phyloP scores from a whole-genome alignment of 306 rosid genomes.

The barrel medic (Medicago truncatula) region DNA sequence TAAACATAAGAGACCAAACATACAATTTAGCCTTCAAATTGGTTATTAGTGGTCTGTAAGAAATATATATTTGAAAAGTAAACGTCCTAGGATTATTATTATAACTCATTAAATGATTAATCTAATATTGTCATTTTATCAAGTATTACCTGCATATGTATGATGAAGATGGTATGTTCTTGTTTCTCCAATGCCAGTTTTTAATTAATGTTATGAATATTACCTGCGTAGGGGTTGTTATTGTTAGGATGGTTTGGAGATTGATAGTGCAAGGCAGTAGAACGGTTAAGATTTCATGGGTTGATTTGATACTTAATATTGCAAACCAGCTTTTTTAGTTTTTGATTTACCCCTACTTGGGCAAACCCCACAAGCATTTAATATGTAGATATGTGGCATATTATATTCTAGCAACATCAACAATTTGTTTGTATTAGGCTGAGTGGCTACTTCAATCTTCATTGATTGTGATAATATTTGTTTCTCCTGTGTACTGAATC shows the following conservation, averaged over 20 bases:
- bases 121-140: conserved; percentile 29
- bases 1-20: not conserved
- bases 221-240: conserved; percentile 6
- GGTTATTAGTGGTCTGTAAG: conserved; percentile 13
- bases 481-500: conserved; percentile 13
- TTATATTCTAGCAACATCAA: not conserved
- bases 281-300: conserved; percentile 15
- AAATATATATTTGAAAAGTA: conserved; percentile 13
- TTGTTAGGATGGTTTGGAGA: conserved; percentile 22
- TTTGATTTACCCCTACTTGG: conserved; percentile 9
- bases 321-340: not conserved
- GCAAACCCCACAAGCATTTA: not conserved
- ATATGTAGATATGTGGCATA: not conserved
- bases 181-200: conserved; percentile 14
- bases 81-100: conserved; percentile 17
- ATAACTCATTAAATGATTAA: not conserved
- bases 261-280: not conserved
- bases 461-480: not conserved
- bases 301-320: conserved; percentile 9
- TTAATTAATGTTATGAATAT: conserved; percentile 30
- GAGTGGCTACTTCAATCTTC: conserved; percentile 8
- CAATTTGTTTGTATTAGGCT: conserved; percentile 8
- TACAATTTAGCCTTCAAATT: not conserved
- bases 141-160: conserved; percentile 25
- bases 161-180: conserved; percentile 14